These are phyloP conservation scores for Microstegium vimineum DNA, from an alignment of 176 grass and related monocot genomes.

Conservation along the genomic window DNA sequence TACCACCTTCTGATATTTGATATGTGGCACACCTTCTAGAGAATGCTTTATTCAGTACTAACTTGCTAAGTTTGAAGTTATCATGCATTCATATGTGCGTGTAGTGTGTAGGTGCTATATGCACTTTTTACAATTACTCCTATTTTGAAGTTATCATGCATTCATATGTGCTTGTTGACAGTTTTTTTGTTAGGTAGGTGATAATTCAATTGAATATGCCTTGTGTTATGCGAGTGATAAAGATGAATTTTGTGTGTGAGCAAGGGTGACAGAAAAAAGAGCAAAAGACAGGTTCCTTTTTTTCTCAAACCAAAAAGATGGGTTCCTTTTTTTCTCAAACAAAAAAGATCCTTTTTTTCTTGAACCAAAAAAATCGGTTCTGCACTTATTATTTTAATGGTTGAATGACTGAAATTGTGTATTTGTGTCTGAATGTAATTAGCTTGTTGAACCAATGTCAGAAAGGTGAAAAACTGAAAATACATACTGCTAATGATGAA, in stretches of 20 bases:
- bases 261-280: neutral
- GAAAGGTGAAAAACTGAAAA: neutral
- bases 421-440: neutral
- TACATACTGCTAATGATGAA: neutral
- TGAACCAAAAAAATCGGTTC: neutral
- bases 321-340: neutral
- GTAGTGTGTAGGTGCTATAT: neutral
- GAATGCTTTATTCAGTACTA: neutral
- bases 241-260: neutral
- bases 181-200: neutral
- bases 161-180: neutral
- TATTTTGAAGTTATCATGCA: too few species aligned
- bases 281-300: neutral
- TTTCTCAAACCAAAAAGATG: neutral
- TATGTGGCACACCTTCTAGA: neutral
- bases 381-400: neutral
- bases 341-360: neutral
- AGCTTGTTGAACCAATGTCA: neutral
- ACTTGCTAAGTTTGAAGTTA: neutral
- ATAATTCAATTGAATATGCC: neutral
- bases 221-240: neutral
- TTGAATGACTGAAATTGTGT: neutral
- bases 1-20: neutral
- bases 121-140: slow-evolving; percentile 3
- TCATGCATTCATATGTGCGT: neutral